A percentile compares a stretch with the other conserved stretches of the same genome.
These are phyloP conservation scores for Sarocladium brachiariae DNA, from an alignment of 2,329 filamentous ascomycete genomes.

Conservation along the genomic window DNA sequence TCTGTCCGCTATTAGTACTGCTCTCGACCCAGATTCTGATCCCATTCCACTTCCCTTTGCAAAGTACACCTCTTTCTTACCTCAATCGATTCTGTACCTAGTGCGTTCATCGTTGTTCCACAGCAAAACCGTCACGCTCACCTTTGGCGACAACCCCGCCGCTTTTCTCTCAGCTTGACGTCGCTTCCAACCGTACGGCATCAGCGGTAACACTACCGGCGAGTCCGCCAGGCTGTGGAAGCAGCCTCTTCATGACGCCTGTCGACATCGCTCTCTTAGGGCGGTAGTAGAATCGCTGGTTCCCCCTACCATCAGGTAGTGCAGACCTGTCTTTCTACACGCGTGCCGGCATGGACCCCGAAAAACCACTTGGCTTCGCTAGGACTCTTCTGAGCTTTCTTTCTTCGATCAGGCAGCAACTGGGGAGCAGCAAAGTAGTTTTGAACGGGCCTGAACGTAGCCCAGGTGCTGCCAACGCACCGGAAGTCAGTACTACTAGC, in stretches of 20 bases:
- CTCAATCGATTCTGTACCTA: not conserved
- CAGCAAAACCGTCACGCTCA: not conserved
- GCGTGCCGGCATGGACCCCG: not conserved
- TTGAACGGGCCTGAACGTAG: not conserved
- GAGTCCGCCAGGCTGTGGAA: not conserved
- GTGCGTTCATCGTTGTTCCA: not conserved
- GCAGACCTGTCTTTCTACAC: not conserved
- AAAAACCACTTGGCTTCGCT: not conserved
- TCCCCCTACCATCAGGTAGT: not conserved
- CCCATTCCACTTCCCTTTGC: not conserved
- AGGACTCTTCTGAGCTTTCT: not conserved
- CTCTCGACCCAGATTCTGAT: not conserved
- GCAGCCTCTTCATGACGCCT: not conserved
- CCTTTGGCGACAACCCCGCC: not conserved
- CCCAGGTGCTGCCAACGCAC: not conserved
- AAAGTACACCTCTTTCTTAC: not conserved
- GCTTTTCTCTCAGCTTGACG: not conserved
- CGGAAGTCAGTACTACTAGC: not conserved
- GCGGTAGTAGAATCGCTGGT: not conserved
- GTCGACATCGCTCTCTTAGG: not conserved
- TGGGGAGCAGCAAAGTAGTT: not conserved
- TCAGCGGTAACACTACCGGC: not conserved
- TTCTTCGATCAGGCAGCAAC: not conserved
- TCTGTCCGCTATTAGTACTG: not conserved
- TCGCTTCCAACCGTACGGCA: not conserved